Conservation (phyloP, 1,284 basidiomycete genomes). For the Boletellus dicymbophilus region DNA sequence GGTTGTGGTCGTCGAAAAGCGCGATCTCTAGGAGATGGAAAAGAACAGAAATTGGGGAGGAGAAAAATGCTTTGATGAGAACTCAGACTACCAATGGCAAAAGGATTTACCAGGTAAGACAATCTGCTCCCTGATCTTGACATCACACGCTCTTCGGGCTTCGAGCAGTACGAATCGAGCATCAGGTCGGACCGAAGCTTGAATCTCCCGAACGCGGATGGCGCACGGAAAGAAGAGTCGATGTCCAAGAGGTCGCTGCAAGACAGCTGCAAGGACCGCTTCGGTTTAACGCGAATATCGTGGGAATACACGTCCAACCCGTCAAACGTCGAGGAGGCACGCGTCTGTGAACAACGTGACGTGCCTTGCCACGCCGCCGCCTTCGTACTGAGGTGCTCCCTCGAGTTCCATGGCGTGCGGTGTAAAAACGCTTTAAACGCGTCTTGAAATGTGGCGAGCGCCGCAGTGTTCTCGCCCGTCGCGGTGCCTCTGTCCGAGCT, state of each 20-base stretch:
- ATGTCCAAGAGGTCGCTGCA: constrained; percentile 28
- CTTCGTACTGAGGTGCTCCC: constrained; percentile 16
- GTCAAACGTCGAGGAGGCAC: constrained; percentile 39
- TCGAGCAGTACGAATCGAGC: constrained; percentile 14
- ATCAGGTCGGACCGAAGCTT: constrained; percentile 25
- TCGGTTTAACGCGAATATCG: constrained; percentile 14
- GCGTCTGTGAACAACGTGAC: constrained; percentile 14
- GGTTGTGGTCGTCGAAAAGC: constrained; percentile 53
- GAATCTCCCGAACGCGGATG: constrained; percentile 15
- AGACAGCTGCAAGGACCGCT: constrained; percentile 22
- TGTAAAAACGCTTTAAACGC: constrained; percentile 30
- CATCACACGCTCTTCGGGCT: constrained; percentile 12
- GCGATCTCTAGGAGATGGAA: constrained; percentile 38
- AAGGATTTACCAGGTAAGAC: constrained; percentile 21
- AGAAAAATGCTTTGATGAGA: not conserved
- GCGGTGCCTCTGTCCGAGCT: constrained; percentile 2
- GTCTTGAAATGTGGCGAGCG: constrained; percentile 30
- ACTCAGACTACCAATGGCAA: not conserved
- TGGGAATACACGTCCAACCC: constrained; percentile 34
- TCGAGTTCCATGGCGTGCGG: constrained; percentile 22
- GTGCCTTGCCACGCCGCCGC: constrained; percentile 5
- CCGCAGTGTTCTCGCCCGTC: constrained; percentile 31
- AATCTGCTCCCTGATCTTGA: constrained; percentile 3
- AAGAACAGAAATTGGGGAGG: not conserved
- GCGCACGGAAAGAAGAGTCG: constrained; percentile 21